Conservation (phyloP, 441 rosid species). For the Manihot esculenta region DNA sequence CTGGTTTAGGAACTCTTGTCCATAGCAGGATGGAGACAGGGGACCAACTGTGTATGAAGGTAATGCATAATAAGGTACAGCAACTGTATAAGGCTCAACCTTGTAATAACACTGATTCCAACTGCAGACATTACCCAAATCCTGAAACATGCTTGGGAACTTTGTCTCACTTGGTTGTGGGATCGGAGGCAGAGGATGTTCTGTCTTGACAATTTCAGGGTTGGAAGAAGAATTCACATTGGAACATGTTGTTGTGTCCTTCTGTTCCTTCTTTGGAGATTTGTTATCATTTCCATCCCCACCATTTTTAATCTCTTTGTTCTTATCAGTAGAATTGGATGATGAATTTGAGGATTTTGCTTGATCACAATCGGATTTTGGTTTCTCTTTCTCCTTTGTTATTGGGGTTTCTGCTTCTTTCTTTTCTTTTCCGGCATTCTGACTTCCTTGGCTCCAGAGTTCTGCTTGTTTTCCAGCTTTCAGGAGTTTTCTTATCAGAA, state of each 20-base stretch:
- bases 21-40: conserved; percentile 32
- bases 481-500: conserved; percentile 43
- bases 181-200: conserved; percentile 6
- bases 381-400: conserved; percentile 18
- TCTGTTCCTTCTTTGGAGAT: conserved; percentile 26
- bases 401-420: conserved; percentile 24
- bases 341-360: conserved; percentile 23
- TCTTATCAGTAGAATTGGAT: conserved; percentile 15
- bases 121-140: conserved; percentile 8
- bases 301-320: conserved; percentile 14
- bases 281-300: conserved; percentile 11
- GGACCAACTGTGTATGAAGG: conserved; percentile 33
- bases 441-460: conserved; percentile 26
- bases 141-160: conserved; percentile 23
- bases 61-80: conserved; percentile 38
- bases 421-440: conserved; percentile 29
- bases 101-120: conserved; percentile 26
- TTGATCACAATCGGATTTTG: conserved; percentile 24
- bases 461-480: conserved; percentile 59
- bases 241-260: conserved; percentile 16
- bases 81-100: conserved; percentile 36
- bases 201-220: conserved; percentile 25
- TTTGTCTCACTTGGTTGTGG: conserved; percentile 23
- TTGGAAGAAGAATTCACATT: conserved; percentile 7
- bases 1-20: conserved; percentile 23